These are phyloP conservation scores for Mytilinidion resinicola DNA, from an alignment of 495 filamentous ascomycete genomes.

Conservation along the genomic window DNA sequence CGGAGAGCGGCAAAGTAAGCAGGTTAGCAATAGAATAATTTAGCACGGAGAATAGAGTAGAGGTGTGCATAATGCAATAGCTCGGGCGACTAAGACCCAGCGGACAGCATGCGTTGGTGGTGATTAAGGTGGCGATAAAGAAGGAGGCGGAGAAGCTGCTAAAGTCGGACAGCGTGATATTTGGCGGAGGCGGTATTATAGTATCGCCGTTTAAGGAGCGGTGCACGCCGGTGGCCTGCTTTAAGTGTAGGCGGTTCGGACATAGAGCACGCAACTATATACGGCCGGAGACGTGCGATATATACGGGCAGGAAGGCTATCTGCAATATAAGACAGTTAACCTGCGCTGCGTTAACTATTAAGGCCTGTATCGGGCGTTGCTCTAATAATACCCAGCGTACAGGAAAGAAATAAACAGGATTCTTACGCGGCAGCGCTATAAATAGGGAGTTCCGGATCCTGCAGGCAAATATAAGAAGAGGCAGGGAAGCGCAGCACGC, in stretches of 20 bases:
- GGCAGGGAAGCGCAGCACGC: slow-evolving; percentile 18
- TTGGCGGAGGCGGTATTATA: slow-evolving; percentile 10
- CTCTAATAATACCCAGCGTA: slow-evolving; percentile 7
- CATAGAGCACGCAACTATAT: slow-evolving; percentile 15
- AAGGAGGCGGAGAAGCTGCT: slow-evolving; percentile 18
- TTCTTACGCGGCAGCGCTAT: neutral
- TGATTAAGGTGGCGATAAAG: slow-evolving; percentile 18
- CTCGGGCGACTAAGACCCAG: slow-evolving; percentile 5
- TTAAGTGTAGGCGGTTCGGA: slow-evolving; percentile 14
- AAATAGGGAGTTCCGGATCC: slow-evolving; percentile 4
- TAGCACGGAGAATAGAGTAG: slow-evolving; percentile 4
- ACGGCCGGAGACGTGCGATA: slow-evolving; percentile 14
- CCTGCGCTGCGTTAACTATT: slow-evolving; percentile 12
- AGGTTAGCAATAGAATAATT: slow-evolving; percentile 7
- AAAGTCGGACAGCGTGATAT: slow-evolving; percentile 14
- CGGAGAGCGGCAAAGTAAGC: slow-evolving; percentile 4
- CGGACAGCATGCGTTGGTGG: slow-evolving; percentile 16
- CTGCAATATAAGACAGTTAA: slow-evolving; percentile 11
- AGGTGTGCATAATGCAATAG: slow-evolving; percentile 8
- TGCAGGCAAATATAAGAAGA: slow-evolving; percentile 16
- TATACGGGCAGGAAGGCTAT: slow-evolving; percentile 19
- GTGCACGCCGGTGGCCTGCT: slow-evolving; percentile 13
- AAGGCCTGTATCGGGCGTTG: slow-evolving; percentile 8
- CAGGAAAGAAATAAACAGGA: slow-evolving; percentile 11
- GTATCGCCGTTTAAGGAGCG: slow-evolving; percentile 16